phyloP scores from a whole-genome alignment of 148 eudicot genomes.

The Chenopodium berlandieri region DNA sequence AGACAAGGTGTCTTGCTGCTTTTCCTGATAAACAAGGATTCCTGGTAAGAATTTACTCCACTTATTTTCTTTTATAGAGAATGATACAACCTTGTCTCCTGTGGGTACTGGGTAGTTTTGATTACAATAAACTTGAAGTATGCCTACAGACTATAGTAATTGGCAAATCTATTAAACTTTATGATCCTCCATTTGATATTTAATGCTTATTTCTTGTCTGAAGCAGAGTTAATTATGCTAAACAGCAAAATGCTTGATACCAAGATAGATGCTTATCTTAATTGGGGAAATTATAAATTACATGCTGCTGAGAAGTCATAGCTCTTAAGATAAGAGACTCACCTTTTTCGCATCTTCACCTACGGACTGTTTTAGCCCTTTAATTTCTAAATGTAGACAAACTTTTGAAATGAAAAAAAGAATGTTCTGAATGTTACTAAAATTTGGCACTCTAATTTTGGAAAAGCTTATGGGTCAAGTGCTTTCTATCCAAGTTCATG shows the following conservation, averaged over 20 bases:
- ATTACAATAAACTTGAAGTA: not conserved
- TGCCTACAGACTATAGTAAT: not conserved
- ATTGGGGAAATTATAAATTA: not conserved
- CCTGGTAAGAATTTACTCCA: slow-evolving; percentile 45
- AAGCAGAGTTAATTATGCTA: not conserved
- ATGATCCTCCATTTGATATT: not conserved
- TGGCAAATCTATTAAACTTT: not conserved
- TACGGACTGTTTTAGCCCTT: not conserved
- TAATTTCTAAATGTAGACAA: not conserved
- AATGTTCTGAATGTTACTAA: not conserved
- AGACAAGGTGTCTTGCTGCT: slow-evolving; percentile 94
- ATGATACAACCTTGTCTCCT: not conserved
- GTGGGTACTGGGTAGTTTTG: not conserved
- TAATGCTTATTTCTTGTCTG: not conserved
- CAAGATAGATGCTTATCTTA: not conserved
- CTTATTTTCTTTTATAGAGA: not conserved
- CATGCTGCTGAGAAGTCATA: not conserved
- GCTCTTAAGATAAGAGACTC: not conserved
- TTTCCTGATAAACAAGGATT: slow-evolving; percentile 97
- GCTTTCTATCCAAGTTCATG: no score
- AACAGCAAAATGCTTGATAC: not conserved
- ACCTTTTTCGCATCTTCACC: not conserved
- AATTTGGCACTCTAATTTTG: not conserved
- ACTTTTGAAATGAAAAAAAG: not conserved
- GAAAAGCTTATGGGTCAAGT: not conserved